Percentiles rank a stretch among this genome's conserved stretches.
phyloP scores from a whole-genome alignment of 208 protist species.

The Crithidia expoeki region DNA sequence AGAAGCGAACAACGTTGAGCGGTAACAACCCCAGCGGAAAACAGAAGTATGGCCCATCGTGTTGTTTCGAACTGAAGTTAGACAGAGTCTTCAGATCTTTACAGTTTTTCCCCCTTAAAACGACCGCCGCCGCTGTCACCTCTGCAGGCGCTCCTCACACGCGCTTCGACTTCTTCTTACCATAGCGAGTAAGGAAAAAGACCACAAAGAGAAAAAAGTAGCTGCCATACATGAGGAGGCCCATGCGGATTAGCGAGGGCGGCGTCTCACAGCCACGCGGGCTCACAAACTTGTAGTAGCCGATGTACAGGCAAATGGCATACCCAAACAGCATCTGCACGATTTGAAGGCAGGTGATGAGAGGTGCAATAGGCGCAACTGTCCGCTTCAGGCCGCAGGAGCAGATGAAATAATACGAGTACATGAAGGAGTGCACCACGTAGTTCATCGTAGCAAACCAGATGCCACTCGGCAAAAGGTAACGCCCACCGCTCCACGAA shows the following conservation, averaged over 20 bases:
- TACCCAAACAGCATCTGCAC: constrained; percentile 88
- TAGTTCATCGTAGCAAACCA: constrained; percentile 91
- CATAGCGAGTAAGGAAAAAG: constrained; percentile 51
- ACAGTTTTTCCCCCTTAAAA: background rate
- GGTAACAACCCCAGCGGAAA: too few relatives aligned
- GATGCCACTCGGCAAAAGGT: constrained; percentile 51
- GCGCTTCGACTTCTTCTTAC: constrained; percentile 18
- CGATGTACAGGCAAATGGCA: constrained; percentile 51
- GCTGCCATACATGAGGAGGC: constrained; percentile 83
- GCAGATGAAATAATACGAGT: constrained; percentile 84
- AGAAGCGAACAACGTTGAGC: too few relatives aligned
- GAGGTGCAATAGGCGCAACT: constrained; percentile 47
- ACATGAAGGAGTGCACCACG: constrained; percentile 91
- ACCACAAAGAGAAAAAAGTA: constrained; percentile 87
- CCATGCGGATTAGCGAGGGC: constrained; percentile 43
- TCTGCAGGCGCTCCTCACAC: background rate
- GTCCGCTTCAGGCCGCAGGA: constrained; percentile 44
- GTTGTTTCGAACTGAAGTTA: too few relatives aligned
- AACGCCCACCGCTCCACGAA: constrained; percentile 74
- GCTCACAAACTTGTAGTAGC: constrained; percentile 45
- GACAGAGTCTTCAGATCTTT: too few relatives aligned
- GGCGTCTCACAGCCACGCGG: constrained; percentile 46
- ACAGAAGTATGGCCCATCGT: too few relatives aligned
- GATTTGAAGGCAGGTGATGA: constrained; percentile 71
- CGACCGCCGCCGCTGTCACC: background rate